phyloP scores from a whole-genome alignment of 352 stramenopile genomes.

The Globisporangium acanthophoron region DNA sequence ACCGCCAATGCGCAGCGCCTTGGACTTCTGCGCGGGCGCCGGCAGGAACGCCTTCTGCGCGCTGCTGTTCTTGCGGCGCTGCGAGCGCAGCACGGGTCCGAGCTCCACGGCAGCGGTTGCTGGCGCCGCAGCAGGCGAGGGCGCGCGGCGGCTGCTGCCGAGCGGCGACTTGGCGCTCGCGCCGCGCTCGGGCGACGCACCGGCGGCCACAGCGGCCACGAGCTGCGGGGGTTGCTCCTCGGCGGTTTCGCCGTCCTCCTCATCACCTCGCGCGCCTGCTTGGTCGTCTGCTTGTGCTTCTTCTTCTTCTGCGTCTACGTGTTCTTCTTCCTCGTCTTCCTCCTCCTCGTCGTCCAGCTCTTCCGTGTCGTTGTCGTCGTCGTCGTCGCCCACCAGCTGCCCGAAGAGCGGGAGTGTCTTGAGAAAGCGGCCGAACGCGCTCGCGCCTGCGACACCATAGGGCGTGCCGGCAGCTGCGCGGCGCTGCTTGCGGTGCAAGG shows the following conservation, averaged over 20 bases:
- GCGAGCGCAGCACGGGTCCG: constrained; percentile 22
- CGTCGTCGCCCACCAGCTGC: constrained; percentile 40
- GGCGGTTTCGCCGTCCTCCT: neutral
- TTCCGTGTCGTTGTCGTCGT: constrained; percentile 17
- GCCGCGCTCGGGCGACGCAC: neutral
- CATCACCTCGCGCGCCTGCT: neutral
- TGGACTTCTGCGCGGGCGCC: constrained; percentile 37
- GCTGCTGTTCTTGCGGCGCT: constrained; percentile 32
- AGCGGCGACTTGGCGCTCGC: constrained; percentile 2
- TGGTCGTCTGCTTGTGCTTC: constrained; percentile 17
- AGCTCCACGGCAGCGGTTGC: constrained; percentile 20
- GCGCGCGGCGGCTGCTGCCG: neutral
- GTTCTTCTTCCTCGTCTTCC: constrained; percentile 4
- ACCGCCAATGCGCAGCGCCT: constrained; percentile 30
- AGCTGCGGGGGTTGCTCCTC: neutral
- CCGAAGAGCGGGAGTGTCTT: constrained; percentile 64
- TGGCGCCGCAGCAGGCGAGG: constrained; percentile 1
- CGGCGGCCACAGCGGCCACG: neutral
- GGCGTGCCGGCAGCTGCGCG: constrained; percentile 33
- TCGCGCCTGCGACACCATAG: constrained; percentile 20
- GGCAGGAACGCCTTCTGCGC: constrained; percentile 42
- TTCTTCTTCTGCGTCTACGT: constrained; percentile 14
- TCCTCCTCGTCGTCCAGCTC: constrained; percentile 19
- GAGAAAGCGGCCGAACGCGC: constrained; percentile 51
- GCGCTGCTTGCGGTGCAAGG: constrained; percentile 16